Evolutionary conservation across 2,329 filamentous ascomycete genomes (phyloP).

Genomic region (Pseudopyrenochaeta lycopersici): DNA sequence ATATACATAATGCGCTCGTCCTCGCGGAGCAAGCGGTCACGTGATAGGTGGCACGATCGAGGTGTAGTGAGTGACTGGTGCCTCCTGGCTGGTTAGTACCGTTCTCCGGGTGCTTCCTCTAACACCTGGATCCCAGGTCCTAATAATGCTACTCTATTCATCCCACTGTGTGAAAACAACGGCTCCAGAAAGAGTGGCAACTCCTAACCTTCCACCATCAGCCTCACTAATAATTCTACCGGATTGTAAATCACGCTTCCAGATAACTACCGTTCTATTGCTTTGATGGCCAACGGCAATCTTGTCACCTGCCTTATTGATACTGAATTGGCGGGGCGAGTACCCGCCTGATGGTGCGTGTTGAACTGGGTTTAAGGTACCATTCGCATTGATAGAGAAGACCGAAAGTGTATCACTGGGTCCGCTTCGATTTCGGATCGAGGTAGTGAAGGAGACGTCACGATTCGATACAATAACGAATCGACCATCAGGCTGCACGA

Average conservation of each 20-base stretch:
- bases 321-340: slow-evolving; percentile 71
- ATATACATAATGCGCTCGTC: too few relatives aligned
- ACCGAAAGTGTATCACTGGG: slow-evolving; percentile 68
- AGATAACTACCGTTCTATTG: slow-evolving; percentile 68
- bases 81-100: too few relatives aligned
- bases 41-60: too few relatives aligned
- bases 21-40: too few relatives aligned
- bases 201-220: slow-evolving; percentile 10
- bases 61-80: too few relatives aligned
- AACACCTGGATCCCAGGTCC: too few relatives aligned
- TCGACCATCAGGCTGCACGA: slow-evolving; percentile 50
- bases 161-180: slow-evolving; percentile 24
- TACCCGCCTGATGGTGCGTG: slow-evolving; percentile 69
- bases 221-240: slow-evolving; percentile 61
- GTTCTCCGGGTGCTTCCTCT: too few relatives aligned
- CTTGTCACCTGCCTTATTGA: slow-evolving; percentile 69
- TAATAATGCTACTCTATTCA: slow-evolving; percentile 8
- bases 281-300: slow-evolving; percentile 72
- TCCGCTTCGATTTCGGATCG: slow-evolving; percentile 34
- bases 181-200: slow-evolving; percentile 4
- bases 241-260: slow-evolving; percentile 65
- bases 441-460: slow-evolving; percentile 63
- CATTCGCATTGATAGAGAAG: slow-evolving; percentile 49
- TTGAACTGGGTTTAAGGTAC: slow-evolving; percentile 63
- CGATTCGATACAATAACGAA: slow-evolving; percentile 74